Evolutionary conservation across 164 flowering plant species (phyloP), one percentile per base, ranked within the genome.

Genomic region (Magnolia kwangsiensis): DNA sequence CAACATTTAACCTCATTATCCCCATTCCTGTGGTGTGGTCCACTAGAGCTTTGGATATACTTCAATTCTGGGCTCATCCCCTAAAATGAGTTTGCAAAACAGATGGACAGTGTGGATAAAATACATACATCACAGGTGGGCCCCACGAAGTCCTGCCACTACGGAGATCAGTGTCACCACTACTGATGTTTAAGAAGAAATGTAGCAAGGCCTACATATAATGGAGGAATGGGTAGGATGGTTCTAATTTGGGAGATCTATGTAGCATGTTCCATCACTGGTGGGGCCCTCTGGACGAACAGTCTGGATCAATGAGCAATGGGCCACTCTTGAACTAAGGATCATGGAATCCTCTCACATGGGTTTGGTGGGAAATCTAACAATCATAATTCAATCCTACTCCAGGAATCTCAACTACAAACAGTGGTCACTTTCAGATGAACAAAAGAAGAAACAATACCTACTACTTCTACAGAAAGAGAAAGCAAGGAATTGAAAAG

Each of bases 381-480:
- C 13, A 69, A 24, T 55, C 65, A 72, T 76, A 29, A 24, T 55
- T 55, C 73, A 49, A 19, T 73, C 21, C 63, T 51, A 74, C 70
- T 8, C 45, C 49, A 78, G 69, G 78, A 79, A 78, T 78, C 71
- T 67, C 74, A 71, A 71, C 76, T 63, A 72, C 58, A 4, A 82
- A 67, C 79, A 75, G 51, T 21, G 59, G 76, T 82, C 83, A 67
- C 72, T 72, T 69, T 83, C 83, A 78, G 55, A 64, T 74, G 79
- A 82, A 75, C 63, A 78, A 80, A 73, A 76, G 45, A 50, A 10
- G 75, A 73, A 72, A 77, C 64, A 75, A 76, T 75, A 79, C 50
- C 81, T 74, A 76, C 80, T 75, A 73, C 84, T 80, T 70, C 77
- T 74, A 50, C 72, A 59, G 61, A 75, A 76, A 83, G 80, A 7